These are phyloP conservation scores for Cordyceps farinosa DNA, from an alignment of 2,329 filamentous ascomycete species.

Conservation along the genomic window DNA sequence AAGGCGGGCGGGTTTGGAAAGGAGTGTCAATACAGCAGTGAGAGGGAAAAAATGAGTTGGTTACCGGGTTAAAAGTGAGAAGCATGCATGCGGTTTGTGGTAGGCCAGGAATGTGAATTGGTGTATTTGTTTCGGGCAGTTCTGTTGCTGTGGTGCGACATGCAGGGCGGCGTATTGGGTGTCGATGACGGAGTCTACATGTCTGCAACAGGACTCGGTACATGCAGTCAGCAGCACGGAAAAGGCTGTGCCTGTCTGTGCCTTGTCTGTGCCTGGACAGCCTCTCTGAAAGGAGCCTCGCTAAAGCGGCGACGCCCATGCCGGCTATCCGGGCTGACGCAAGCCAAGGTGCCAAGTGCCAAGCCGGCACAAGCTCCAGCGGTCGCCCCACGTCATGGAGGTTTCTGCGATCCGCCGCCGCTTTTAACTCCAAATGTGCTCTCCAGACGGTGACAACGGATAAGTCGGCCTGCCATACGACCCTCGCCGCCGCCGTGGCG, in stretches of 20 bases:
- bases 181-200: not conserved
- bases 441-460: slow-evolving; percentile 6
- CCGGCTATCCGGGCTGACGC: slow-evolving; percentile 14
- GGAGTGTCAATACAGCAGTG: not conserved
- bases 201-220: not conserved
- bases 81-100: not conserved
- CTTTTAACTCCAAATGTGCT: not conserved
- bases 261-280: not conserved
- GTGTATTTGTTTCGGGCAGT: not conserved
- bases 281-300: too few relatives aligned
- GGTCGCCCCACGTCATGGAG: not conserved
- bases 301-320: slow-evolving; percentile 13
- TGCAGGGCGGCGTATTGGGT: not conserved
- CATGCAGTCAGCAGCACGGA: too few relatives aligned
- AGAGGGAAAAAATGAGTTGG: not conserved
- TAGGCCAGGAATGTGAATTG: not conserved
- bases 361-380: not conserved
- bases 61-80: too few relatives aligned
- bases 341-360: not conserved
- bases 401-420: not conserved
- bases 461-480: slow-evolving; percentile 8
- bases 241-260: too few relatives aligned
- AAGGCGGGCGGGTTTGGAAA: too few relatives aligned
- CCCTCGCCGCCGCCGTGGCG: not conserved
- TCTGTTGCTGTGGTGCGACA: not conserved